A percentile compares a stretch with the other conserved stretches of the same genome.
phyloP scores from a whole-genome alignment of 805 yeast genomes.

The Millerozyma miso region DNA sequence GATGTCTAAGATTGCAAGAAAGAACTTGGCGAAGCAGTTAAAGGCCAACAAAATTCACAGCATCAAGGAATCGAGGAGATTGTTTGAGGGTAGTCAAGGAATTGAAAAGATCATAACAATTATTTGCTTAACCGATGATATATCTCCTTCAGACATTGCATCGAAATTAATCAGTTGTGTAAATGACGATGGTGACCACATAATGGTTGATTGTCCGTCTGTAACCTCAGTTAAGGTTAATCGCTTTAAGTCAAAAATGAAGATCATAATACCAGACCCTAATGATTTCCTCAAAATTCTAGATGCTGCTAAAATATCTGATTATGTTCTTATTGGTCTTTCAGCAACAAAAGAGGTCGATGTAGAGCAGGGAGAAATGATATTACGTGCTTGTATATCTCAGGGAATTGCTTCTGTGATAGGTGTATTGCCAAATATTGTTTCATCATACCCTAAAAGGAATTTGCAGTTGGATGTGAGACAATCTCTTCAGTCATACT shows the following conservation, averaged over 20 bases:
- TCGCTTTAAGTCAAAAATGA: constrained; percentile 72
- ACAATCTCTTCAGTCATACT: constrained; percentile 40
- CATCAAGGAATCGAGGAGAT: constrained; percentile 52
- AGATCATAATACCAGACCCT: constrained; percentile 70
- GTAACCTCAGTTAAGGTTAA: constrained; percentile 50
- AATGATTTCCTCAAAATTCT: constrained; percentile 61
- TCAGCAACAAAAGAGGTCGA: constrained; percentile 86
- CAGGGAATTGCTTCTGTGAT: constrained; percentile 87
- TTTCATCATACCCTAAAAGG: constrained; percentile 61
- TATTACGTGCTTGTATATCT: constrained; percentile 79
- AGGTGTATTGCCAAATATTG: constrained; percentile 75
- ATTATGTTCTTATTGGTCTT: constrained; percentile 83
- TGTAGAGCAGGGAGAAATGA: constrained; percentile 76
- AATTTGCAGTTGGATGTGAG: constrained; percentile 67
- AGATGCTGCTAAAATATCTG: constrained; percentile 87
- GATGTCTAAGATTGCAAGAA: constrained; percentile 58
- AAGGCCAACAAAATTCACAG: constrained; percentile 66
- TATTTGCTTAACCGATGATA: constrained; percentile 72
- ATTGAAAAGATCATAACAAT: constrained; percentile 82
- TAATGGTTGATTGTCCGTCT: constrained; percentile 38
- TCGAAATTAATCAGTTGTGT: constrained; percentile 42
- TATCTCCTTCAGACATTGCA: constrained; percentile 54
- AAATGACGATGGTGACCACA: constrained; percentile 25
- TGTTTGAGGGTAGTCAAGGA: constrained; percentile 77
- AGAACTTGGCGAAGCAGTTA: constrained; percentile 72